These are phyloP conservation scores for Royoungia palumana DNA, from an alignment of 768 basidiomycete genomes.

Conservation along the genomic window DNA sequence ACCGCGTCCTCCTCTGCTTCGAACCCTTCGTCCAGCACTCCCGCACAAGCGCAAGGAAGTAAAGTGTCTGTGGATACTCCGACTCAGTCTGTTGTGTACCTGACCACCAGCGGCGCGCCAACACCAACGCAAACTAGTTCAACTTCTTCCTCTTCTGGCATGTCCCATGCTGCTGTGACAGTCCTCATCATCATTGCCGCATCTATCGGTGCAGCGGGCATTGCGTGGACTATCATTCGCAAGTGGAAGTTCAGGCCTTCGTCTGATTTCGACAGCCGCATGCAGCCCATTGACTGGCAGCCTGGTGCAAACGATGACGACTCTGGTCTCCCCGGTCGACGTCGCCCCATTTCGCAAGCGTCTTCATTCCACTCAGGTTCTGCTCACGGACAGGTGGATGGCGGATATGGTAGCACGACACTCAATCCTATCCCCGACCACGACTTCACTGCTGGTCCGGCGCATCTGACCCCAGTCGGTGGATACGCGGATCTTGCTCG, in stretches of 20 bases:
- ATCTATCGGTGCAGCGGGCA: slow-evolving; percentile 60
- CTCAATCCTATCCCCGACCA: slow-evolving; percentile 60
- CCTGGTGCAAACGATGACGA: slow-evolving; percentile 51
- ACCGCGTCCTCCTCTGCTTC: slow-evolving; percentile 17
- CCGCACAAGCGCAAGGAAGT: slow-evolving; percentile 10
- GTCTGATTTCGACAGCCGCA: slow-evolving; percentile 74
- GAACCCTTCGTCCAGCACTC: slow-evolving; percentile 11
- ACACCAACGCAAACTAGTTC: slow-evolving; percentile 22
- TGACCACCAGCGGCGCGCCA: slow-evolving; percentile 17
- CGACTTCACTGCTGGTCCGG: slow-evolving; percentile 68
- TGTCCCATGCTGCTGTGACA: slow-evolving; percentile 46
- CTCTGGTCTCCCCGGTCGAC: slow-evolving; percentile 42
- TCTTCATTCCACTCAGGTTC: slow-evolving; percentile 68
- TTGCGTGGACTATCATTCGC: slow-evolving; percentile 87
- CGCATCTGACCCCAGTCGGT: slow-evolving; percentile 60
- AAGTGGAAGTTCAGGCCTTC: slow-evolving; percentile 89
- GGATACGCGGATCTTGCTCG: slow-evolving; percentile 82
- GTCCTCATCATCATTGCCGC: slow-evolving; percentile 69
- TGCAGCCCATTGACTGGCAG: slow-evolving; percentile 88
- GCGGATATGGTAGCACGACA: slow-evolving; percentile 23
- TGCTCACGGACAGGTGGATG: slow-evolving; percentile 34
- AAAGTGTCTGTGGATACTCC: slow-evolving; percentile 32
- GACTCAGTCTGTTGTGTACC: slow-evolving; percentile 53
- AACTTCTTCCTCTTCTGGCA: slow-evolving; percentile 33
- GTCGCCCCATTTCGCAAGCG: slow-evolving; percentile 51